phyloP scores from a whole-genome alignment of 2,329 filamentous ascomycete species.

The Fusarium sp. region DNA sequence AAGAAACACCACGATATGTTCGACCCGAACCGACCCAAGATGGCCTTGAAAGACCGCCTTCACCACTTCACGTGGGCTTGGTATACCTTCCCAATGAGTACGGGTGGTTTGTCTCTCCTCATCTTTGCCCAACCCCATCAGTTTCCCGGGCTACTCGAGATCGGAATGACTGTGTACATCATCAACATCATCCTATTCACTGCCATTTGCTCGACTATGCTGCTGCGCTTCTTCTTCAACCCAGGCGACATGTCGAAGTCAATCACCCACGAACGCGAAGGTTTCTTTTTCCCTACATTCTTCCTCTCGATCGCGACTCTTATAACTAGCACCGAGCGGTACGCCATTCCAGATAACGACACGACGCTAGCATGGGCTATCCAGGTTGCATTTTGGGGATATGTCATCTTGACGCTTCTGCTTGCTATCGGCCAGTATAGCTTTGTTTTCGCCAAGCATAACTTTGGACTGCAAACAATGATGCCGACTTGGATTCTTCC shows the following conservation, averaged over 20 bases:
- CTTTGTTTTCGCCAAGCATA: conserved; percentile 5
- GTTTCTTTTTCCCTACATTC: conserved; percentile 8
- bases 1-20: conserved; percentile 1
- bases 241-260: conserved; percentile 9
- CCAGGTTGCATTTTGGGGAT: conserved; percentile 7
- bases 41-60: conserved; percentile 1
- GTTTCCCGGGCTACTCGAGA: background rate
- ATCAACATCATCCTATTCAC: conserved; percentile 4
- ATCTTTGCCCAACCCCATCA: conserved; percentile 4
- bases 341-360: conserved; percentile 3
- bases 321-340: conserved; percentile 1
- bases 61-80: conserved; percentile 9
- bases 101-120: background rate
- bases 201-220: background rate
- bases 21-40: conserved; percentile 14
- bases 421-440: conserved; percentile 6
- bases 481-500: conserved; percentile 11
- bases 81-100: conserved; percentile 1
- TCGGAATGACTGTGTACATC: background rate
- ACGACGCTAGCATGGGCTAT: conserved; percentile 2
- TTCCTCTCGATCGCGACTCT: conserved; percentile 4
- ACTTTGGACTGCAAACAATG: conserved; percentile 1
- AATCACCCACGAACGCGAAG: conserved; percentile 6
- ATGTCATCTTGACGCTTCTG: background rate
- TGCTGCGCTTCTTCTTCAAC: conserved; percentile 9